Percentiles rank a stretch among this genome's conserved stretches.
These are phyloP conservation scores for Coemansia sp. DNA, from an alignment of 192 early-diverging fungal species.

Conservation along the genomic window DNA sequence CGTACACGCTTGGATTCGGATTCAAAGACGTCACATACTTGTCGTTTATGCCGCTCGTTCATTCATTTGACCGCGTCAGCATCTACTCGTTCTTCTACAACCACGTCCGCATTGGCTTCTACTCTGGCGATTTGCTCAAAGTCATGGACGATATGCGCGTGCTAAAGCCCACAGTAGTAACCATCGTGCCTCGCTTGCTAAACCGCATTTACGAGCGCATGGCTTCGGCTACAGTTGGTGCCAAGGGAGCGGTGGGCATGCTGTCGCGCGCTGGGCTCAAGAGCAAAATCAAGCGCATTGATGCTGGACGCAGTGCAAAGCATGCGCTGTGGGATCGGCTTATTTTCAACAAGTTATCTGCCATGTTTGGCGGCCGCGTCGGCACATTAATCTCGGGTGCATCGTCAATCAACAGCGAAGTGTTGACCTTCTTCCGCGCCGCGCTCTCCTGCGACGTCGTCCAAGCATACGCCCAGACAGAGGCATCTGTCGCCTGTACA, in stretches of 20 bases:
- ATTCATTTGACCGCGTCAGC: slow-evolving; percentile 71
- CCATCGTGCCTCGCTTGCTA: slow-evolving; percentile 71
- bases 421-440: slow-evolving; percentile 74
- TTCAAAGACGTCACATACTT: slow-evolving; percentile 23
- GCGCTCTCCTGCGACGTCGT: slow-evolving; percentile 57
- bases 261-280: slow-evolving; percentile 56
- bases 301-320: slow-evolving; percentile 54
- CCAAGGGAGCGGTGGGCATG: slow-evolving; percentile 38
- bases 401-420: slow-evolving; percentile 67
- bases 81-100: slow-evolving; percentile 50
- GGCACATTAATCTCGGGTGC: slow-evolving; percentile 74
- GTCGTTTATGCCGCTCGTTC: slow-evolving; percentile 73
- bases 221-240: slow-evolving; percentile 50
- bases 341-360: slow-evolving; percentile 78
- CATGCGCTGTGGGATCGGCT: slow-evolving; percentile 83
- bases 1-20: background rate
- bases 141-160: slow-evolving; percentile 74
- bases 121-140: slow-evolving; percentile 63
- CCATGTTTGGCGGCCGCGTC: slow-evolving; percentile 68
- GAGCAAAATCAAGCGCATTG: slow-evolving; percentile 59
- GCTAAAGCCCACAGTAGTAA: slow-evolving; percentile 73
- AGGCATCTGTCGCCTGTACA: slow-evolving; percentile 56
- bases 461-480: slow-evolving; percentile 87
- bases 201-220: slow-evolving; percentile 79
- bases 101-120: slow-evolving; percentile 74